phyloP scores from a whole-genome alignment of 495 filamentous ascomycete genomes.

The Neurospora sublineolata region DNA sequence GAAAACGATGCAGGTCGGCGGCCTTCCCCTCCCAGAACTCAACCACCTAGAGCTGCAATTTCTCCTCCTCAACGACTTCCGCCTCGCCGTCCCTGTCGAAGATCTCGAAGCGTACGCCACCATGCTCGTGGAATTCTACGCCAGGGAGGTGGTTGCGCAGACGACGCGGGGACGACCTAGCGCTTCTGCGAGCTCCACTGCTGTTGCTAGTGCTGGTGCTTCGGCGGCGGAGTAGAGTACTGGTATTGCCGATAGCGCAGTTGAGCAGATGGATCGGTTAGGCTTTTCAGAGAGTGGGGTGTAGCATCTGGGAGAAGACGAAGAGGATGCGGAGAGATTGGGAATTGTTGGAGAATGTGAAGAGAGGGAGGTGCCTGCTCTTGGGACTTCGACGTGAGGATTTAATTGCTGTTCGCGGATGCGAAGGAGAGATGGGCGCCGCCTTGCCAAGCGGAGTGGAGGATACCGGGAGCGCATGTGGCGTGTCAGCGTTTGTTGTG shows the following conservation, averaged over 20 bases:
- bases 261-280: neutral
- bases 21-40: conserved; percentile 87
- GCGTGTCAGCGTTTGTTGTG: neutral
- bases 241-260: neutral
- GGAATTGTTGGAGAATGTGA: neutral
- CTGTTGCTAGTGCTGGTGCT: neutral
- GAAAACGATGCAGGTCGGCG: conserved; percentile 59
- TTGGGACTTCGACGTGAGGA: neutral
- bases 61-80: conserved; percentile 91
- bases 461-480: neutral
- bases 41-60: conserved; percentile 98
- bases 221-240: neutral
- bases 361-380: neutral
- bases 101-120: conserved; percentile 96
- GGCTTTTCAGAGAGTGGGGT: neutral
- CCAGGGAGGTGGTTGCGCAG: conserved; percentile 71
- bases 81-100: conserved; percentile 84
- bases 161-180: conserved; percentile 12
- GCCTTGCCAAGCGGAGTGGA: neutral
- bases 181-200: neutral
- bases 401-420: neutral
- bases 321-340: neutral
- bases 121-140: conserved; percentile 98
- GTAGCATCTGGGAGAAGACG: neutral
- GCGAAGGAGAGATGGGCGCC: neutral